These are phyloP conservation scores for Cyathus striatus DNA, from an alignment of 768 basidiomycete species.

Conservation along the genomic window DNA sequence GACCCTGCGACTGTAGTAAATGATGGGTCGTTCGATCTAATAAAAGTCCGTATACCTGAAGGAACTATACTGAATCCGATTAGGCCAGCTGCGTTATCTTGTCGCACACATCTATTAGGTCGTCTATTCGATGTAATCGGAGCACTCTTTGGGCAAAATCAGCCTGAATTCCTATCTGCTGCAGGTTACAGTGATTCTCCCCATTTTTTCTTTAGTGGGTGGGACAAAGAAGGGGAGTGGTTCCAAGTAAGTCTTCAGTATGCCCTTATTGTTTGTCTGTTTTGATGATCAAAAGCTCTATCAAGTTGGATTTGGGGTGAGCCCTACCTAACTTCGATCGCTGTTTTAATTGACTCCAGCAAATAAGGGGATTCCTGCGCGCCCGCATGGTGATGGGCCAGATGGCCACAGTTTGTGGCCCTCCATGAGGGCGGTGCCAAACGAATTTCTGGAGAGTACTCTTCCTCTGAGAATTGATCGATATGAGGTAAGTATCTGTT, in stretches of 20 bases:
- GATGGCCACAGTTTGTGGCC: conserved; percentile 26
- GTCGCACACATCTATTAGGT: conserved; percentile 22
- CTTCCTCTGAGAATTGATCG: conserved; percentile 21
- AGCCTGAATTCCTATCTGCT: conserved; percentile 20
- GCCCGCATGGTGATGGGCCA: conserved; percentile 16
- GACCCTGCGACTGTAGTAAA: conserved; percentile 22
- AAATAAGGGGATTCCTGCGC: conserved; percentile 15
- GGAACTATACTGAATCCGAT: conserved; percentile 22
- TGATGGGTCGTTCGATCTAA: conserved; percentile 23
- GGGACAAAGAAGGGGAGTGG: conserved; percentile 17
- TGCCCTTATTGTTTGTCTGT: not conserved
- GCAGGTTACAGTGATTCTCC: conserved; percentile 23
- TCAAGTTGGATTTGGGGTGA: conserved; percentile 21
- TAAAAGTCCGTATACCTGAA: conserved; percentile 18
- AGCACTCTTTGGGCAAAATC: conserved; percentile 18
- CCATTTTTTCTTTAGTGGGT: conserved; percentile 23
- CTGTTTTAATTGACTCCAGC: no score
- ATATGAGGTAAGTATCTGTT: conserved; percentile 10
- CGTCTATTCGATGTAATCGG: conserved; percentile 21
- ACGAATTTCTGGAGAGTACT: conserved; percentile 22
- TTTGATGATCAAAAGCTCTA: conserved; percentile 11
- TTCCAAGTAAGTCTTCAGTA: conserved; percentile 13
- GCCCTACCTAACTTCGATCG: no score
- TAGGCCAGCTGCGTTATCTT: conserved; percentile 21
- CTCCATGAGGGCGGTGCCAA: conserved; percentile 24